Evolutionary conservation across 2,329 filamentous ascomycete species (phyloP), one percentile per base, ranked within the genome.

Genomic region (Metarhizium album): DNA sequence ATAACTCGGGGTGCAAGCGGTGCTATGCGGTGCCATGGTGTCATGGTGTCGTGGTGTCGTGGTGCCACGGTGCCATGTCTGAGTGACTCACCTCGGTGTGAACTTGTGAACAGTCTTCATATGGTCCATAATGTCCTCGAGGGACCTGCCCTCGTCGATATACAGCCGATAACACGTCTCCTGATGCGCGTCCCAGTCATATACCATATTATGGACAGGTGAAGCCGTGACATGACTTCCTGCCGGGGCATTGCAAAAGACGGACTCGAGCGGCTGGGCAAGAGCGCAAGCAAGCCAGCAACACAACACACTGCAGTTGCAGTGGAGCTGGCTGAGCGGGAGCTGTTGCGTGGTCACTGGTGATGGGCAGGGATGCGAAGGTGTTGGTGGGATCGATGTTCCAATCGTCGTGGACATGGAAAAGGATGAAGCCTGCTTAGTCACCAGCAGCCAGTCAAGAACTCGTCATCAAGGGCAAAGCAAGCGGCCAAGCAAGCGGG

Each of bases 51-150:
- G 43, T 24, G 43, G 18, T 23, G 43, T 6, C 11, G 27, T 29
- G 43, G 23, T 31, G 23, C 11, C 8, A n/a, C 11, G 27, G 27
- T 29, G 27, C 27, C 27, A 14, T 20, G 37, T 40, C 6, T 40
- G 50, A 42, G 46, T 63, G 70, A 86, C 74, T 65, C 72, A 86
- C 84, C 83, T 86, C 22, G 87, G 86, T 29, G 79, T 74, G 66
- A 90, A 89, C 54, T 79, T 75, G 70, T 84, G 74, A 52, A 75
- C 71, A 51, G 71, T 71, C 56, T 74, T 80, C 75, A 89, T 83
- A 61, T 83, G 82, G 24, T 82, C 75, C 73, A 87, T 85, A 42
- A 93, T 84, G 57, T 90, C 82, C 59, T 86, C 81, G 52, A 90
- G 70, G 40, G 81, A 79, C 69, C 79, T 84, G 58, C 81, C 81